Conservation (phyloP, 495 filamentous ascomycete genomes). For the Xylaria cubensis region DNA sequence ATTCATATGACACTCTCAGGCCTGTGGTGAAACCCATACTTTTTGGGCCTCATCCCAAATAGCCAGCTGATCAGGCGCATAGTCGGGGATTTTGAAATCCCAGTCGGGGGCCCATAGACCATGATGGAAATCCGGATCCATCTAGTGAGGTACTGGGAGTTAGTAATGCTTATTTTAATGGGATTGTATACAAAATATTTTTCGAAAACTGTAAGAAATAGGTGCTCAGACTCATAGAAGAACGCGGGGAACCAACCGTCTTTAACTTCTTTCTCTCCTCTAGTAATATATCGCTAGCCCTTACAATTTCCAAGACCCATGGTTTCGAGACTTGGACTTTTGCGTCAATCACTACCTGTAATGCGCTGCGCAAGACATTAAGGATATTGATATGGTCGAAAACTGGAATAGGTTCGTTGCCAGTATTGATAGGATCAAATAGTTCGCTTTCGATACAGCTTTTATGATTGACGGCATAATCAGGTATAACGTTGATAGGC, state of each 20-base stretch:
- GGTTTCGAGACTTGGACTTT: background rate
- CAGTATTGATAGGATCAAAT: background rate
- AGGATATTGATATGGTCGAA: background rate
- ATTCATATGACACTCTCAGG: background rate
- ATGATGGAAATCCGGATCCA: background rate
- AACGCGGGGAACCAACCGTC: background rate
- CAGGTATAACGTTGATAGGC: background rate
- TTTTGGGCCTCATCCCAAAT: background rate
- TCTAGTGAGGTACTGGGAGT: background rate
- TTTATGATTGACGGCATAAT: background rate
- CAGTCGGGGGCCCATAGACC: background rate
- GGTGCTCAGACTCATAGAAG: background rate
- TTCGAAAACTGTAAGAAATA: background rate
- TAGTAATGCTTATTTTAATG: background rate
- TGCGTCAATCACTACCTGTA: background rate
- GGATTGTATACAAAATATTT: background rate
- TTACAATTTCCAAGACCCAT: slow-evolving; percentile 3
- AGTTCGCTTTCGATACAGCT: background rate
- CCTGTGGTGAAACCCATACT: background rate
- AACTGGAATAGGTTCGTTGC: background rate
- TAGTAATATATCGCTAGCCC: background rate
- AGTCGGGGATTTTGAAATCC: slow-evolving; percentile 14
- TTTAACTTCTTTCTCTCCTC: background rate
- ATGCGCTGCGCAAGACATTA: background rate
- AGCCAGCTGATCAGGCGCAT: background rate